phyloP scores from a whole-genome alignment of 1,284 basidiomycete species.

The Naganishia sp. region DNA sequence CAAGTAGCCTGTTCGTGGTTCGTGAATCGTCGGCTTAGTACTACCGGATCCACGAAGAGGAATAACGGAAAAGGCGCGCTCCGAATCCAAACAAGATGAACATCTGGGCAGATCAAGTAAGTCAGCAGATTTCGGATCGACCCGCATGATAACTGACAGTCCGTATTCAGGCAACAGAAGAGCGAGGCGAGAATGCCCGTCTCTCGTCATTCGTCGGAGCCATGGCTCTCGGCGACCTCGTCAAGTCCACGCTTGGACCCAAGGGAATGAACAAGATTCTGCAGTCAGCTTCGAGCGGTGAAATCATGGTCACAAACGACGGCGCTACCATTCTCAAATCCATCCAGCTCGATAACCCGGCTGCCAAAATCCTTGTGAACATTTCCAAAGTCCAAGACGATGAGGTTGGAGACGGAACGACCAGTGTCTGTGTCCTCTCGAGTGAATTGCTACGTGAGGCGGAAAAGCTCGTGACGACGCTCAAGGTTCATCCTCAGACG shows the following conservation, averaged over 20 bases:
- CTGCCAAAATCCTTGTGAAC: slow-evolving; percentile 98
- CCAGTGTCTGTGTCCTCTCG: slow-evolving; percentile 88
- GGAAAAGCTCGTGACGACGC: slow-evolving; percentile 84
- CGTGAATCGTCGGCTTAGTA: too few relatives aligned
- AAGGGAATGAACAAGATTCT: slow-evolving; percentile 67
- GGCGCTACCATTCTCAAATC: slow-evolving; percentile 97
- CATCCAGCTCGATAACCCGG: slow-evolving; percentile 96
- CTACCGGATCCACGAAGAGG: too few relatives aligned
- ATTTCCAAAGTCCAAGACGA: slow-evolving; percentile 99
- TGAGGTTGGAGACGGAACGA: slow-evolving; percentile 97
- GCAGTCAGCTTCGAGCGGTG: slow-evolving; percentile 82
- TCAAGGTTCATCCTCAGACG: slow-evolving; percentile 96
- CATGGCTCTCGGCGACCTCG: slow-evolving; percentile 92
- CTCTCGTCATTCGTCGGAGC: slow-evolving; percentile 97
- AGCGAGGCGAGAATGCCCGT: slow-evolving; percentile 98
- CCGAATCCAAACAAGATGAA: slow-evolving; percentile 45
- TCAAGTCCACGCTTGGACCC: slow-evolving; percentile 96
- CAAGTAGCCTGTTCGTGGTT: too few relatives aligned
- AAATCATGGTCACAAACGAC: slow-evolving; percentile 97
- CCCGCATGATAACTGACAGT: neutral
- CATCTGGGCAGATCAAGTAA: slow-evolving; percentile 54
- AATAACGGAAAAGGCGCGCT: neutral
- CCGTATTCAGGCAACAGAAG: slow-evolving; percentile 77
- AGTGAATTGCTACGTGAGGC: slow-evolving; percentile 92
- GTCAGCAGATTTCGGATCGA: slow-evolving; percentile 30